Evolutionary conservation across 2,329 filamentous ascomycete genomes (phyloP), one percentile per base, ranked within the genome.

Genomic region (Fusarium sp.): DNA sequence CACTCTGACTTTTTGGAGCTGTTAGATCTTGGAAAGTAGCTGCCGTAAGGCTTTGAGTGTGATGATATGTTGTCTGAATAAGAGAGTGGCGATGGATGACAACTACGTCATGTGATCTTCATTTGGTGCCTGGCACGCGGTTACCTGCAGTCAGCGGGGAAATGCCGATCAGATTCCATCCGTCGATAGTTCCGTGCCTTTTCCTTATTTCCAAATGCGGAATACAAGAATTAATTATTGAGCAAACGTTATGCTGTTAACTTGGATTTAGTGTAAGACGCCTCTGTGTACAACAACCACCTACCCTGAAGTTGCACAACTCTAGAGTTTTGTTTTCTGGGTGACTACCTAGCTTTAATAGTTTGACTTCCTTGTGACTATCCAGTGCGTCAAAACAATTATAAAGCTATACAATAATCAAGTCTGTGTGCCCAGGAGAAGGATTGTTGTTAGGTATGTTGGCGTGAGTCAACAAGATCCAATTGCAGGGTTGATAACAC

Each of bases 161-260:
- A 57, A 31, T 63, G 71, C 53, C 56, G 71, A 74, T 73, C 69
- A 60, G 62, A 70, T 69, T 73, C 66, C n/a, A n/a, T n/a, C 70
- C 69, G 44, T 47, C 26, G 43, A 48, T 56, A 63, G 64, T 54
- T 57, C 24, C 35, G 38, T 53, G 43, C 41, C 48, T 6, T 59
- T 28, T 47, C 31, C 28, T 26, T 38, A 55, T 68, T 67, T 55
- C 67, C 67, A 39, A 54, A 70, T 68, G 67, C 67, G 67, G 67
- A 69, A 50, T 46, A 37, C 63, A 52, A 44, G 48, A 52, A 64
- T 68, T 38, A 38, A 29, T 49, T 64, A 37, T 63, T 53, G 29
- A 41, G 35, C 33, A 41, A 59, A 52, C 24, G 29, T 41, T 21
- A 53, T 57, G 57, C 33, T 64, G 50, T 55, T 46, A 46, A 57